A percentile compares a stretch with the other conserved stretches of the same genome.
Evolutionary conservation across 345 rosid species (phyloP).

Genomic region (Brassica juncea): DNA sequence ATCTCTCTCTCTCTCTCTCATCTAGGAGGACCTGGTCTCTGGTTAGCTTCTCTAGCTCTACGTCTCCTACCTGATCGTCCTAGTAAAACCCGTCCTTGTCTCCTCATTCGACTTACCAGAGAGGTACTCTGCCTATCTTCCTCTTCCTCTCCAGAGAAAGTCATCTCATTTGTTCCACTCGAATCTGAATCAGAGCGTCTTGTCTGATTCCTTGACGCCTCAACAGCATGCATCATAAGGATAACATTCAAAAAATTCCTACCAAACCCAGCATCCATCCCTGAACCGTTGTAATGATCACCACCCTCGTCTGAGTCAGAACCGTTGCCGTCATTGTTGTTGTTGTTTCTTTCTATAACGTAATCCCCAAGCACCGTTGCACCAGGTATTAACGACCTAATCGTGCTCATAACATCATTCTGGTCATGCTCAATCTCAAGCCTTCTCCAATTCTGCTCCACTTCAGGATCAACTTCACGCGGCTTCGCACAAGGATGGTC

Average conservation of each 20-base stretch:
- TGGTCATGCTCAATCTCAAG: conserved; percentile 72
- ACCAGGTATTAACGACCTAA: conserved; percentile 86
- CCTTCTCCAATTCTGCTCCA: conserved; percentile 86
- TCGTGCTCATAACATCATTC: conserved; percentile 75
- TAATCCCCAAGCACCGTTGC: conserved; percentile 85
- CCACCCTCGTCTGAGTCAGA: conserved; percentile 53
- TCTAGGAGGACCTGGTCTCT: conserved; percentile 25
- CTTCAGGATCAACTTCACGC: conserved; percentile 74
- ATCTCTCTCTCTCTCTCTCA: conserved; percentile 20
- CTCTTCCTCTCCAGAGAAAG: conserved; percentile 43
- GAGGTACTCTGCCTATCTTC: conserved; percentile 49
- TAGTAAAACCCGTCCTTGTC: conserved; percentile 61
- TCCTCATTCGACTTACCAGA: conserved; percentile 64
- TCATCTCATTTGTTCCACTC: conserved; percentile 43
- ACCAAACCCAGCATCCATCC: conserved; percentile 48
- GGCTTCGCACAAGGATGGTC: conserved; percentile 82
- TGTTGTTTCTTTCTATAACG: conserved; percentile 68
- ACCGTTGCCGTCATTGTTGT: conserved; percentile 25
- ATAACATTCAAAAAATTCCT: conserved; percentile 65
- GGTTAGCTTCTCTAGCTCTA: conserved; percentile 59
- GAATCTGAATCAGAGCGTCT: conserved; percentile 45
- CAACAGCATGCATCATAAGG: conserved; percentile 76
- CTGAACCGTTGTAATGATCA: conserved; percentile 29
- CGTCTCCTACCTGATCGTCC: conserved; percentile 80
- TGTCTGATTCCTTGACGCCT: conserved; percentile 50